Base-by-base conservation (phyloP, 1,284 basidiomycete species). In the Melampsora americana region DNA sequence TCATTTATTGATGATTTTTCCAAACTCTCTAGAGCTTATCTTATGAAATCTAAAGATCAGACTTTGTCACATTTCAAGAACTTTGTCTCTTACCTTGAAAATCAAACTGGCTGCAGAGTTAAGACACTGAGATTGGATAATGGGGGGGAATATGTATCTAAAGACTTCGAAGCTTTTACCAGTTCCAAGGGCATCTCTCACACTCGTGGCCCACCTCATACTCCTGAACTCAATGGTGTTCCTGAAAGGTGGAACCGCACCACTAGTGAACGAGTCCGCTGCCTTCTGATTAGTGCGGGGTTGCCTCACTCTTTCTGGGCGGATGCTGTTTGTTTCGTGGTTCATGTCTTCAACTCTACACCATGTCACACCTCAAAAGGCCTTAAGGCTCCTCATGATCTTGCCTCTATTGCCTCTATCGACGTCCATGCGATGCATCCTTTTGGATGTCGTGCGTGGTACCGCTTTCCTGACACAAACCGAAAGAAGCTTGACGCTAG, bases 101-200 rank as follows among this genome's bases (percentile, higher is more conserved):
- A 42, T 56, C 59, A 77, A 59, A 65, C 30, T 23, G 69, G 28
- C 35, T 20, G 53, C 20, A 50, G 53, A 65, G 44, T 78, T 61
- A 67, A 62, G 35, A 35, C 66, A 26, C 42, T 78, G 23, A 53
- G 66, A 42, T 60, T 62, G 26, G 78, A 78, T 67, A 77, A 72
- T 53, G 77, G 77, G 5, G 46, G 48, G 20, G 77, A 78, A 65
- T 78, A 77, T 60, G 64, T 53, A 20, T 59, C 53, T 18, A 67
- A 59, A 20, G 23, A 35, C 0, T 77, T 76, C 39, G 32, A 32
- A 18, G 35, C 42, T 20, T 77, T 56, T 35, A 28, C 68, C 23
- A 16, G 35, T 35, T 18, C 3, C 23, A 11, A 18, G 2, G 78
- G 78, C 7, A 78, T 78, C 66, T 48, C 14, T 4, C 66, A 71